Percentiles rank a stretch among this genome's conserved stretches.
Conservation (phyloP, 805 yeast genomes). For the Myxozyma neglecta region DNA sequence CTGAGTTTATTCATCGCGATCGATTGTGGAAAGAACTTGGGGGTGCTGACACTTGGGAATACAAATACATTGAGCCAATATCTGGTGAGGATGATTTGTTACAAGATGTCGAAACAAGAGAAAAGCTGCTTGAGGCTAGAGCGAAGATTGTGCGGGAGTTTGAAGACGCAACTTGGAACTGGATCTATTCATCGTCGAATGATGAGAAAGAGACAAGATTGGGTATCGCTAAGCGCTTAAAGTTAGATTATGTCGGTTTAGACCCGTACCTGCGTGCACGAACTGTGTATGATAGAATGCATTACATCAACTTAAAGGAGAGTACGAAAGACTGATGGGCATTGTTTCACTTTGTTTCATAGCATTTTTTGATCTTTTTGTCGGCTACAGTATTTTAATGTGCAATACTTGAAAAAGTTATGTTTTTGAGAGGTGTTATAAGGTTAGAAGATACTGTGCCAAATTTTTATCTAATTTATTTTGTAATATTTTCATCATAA, state of each 20-base stretch:
- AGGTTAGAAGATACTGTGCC: neutral
- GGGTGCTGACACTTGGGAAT: constrained; percentile 63
- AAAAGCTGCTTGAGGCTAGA: constrained; percentile 53
- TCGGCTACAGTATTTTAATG: neutral
- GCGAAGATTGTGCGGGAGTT: constrained; percentile 53
- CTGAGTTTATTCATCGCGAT: constrained; percentile 56
- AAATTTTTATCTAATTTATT: neutral
- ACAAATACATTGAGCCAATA: constrained; percentile 62
- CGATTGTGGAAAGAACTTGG: constrained; percentile 72
- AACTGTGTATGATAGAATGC: constrained; percentile 74
- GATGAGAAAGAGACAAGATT: constrained; percentile 51
- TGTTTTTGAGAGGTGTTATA: neutral
- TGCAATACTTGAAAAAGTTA: neutral
- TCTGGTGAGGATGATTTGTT: constrained; percentile 55
- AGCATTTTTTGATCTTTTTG: neutral
- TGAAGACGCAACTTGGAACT: constrained; percentile 64
- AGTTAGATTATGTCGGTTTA: constrained; percentile 61
- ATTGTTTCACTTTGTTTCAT: neutral
- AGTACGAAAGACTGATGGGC: neutral
- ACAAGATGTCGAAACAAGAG: constrained; percentile 49
- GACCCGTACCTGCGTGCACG: constrained; percentile 85
- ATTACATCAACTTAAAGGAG: constrained; percentile 38
- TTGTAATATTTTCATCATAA: neutral
- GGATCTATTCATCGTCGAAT: constrained; percentile 61
- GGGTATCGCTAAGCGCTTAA: constrained; percentile 50